Evolutionary conservation across 805 yeast genomes (phyloP).

Genomic region (Myxozyma geophila): DNA sequence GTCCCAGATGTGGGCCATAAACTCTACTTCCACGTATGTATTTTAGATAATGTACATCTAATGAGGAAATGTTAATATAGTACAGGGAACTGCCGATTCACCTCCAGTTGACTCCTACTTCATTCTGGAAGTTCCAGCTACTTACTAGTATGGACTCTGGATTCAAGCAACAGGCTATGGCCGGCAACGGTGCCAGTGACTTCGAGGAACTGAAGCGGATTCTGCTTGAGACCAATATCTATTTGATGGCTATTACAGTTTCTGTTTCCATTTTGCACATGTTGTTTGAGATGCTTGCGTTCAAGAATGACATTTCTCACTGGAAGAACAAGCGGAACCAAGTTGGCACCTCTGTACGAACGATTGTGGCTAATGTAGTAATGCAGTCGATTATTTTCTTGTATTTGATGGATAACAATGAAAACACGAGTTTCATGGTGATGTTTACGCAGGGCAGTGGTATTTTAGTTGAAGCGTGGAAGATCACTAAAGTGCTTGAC

Average conservation of each 20-base stretch:
- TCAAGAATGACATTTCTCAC: slow-evolving; percentile 51
- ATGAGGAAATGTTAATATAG: too few species aligned
- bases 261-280: slow-evolving; percentile 47
- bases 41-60: too few species aligned
- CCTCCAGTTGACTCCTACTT: slow-evolving; percentile 42
- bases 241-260: slow-evolving; percentile 45
- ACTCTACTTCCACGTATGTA: slow-evolving; percentile 37
- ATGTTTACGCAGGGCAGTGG: slow-evolving; percentile 48
- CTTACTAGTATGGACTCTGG: slow-evolving; percentile 43
- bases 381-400: slow-evolving; percentile 50
- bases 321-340: slow-evolving; percentile 50
- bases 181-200: slow-evolving; percentile 43
- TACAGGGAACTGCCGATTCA: slow-evolving; percentile 40
- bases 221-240: slow-evolving; percentile 48
- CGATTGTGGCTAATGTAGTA: slow-evolving; percentile 49
- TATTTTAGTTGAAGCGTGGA: slow-evolving; percentile 51
- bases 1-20: slow-evolving; percentile 46
- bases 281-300: slow-evolving; percentile 50
- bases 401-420: slow-evolving; percentile 49
- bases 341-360: slow-evolving; percentile 49
- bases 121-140: slow-evolving; percentile 45
- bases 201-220: slow-evolving; percentile 48
- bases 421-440: slow-evolving; percentile 49
- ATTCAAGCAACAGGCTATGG: slow-evolving; percentile 42
- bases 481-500: slow-evolving; percentile 48